Evolutionary conservation across 2,329 filamentous ascomycete genomes (phyloP), one percentile per base, ranked within the genome.

Genomic region (Alternaria triticimaculans): DNA sequence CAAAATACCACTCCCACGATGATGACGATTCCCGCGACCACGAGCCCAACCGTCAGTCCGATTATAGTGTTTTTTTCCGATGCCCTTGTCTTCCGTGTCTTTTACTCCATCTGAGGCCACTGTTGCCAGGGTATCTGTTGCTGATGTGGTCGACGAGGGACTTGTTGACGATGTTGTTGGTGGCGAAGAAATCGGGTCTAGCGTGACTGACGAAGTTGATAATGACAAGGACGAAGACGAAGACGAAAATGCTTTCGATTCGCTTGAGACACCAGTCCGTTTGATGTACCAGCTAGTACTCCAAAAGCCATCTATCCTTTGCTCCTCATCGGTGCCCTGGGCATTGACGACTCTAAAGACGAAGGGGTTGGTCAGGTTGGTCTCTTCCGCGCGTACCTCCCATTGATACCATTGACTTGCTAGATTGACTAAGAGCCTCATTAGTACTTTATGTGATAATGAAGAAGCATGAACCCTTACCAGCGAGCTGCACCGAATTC

Each of bases 401-500:
- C 30, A 33, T 33, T 33, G 30, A 14, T 33, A 33, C 14, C 30
- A 33, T 8, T 33, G 30, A 33, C 30, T 33, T 15, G 30, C 30
- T 8, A 33, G 30, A 33, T 33, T 33, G 30, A 33, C 30, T 33
- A 12, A 33, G n/a, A 33, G 30, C 6, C 14, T 33, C 14, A 33
- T 33, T 33, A 33, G 30, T 33, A 33, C 6, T 33, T 15, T 4
- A 15, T 15, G 30, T 33, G 30, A 33, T 33, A 33, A 33, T 33
- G 14, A 33, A 33, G 14, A 15, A 33, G 30, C 30, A 33, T 15
- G 30, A 15, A 2, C 2, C 14, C 30, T 33, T 1, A 33, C 30
- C 30, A 33, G 30, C 30, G 30, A 33, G 30, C 30, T 58, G 55
- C 15, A 58, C 55, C n/a, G 55, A 58, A 37, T 58, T 58, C 5